Evolutionary conservation across 2,329 filamentous ascomycete genomes (phyloP).

Genomic region (Emmonsiellopsis sp.): DNA sequence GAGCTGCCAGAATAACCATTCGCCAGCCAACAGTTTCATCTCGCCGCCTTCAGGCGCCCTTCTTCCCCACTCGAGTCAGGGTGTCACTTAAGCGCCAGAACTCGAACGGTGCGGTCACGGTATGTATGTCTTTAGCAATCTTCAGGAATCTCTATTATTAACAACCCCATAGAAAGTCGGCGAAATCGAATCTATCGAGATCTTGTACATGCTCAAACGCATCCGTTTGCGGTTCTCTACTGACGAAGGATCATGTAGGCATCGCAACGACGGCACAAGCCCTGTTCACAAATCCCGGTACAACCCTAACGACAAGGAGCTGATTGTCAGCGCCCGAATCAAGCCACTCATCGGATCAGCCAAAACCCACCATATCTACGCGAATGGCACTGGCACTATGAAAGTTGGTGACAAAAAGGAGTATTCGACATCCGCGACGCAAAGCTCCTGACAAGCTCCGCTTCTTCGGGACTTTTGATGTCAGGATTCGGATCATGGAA

Average conservation of each 20-base stretch:
- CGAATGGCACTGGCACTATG: conserved; percentile 6
- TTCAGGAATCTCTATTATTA: background rate
- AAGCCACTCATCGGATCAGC: conserved; percentile 4
- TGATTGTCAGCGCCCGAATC: background rate
- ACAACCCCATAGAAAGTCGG: background rate
- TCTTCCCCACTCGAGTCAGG: too few relatives aligned
- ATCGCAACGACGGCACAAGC: conserved; percentile 2
- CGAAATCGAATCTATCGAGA: background rate
- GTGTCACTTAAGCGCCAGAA: too few relatives aligned
- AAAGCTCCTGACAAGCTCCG: background rate
- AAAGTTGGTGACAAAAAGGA: conserved; percentile 3
- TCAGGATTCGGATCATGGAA: background rate
- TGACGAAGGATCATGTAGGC: background rate
- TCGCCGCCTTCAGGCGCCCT: too few relatives aligned
- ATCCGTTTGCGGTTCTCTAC: background rate
- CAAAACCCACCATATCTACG: conserved; percentile 6
- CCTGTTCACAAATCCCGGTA: background rate
- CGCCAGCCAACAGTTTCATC: too few relatives aligned
- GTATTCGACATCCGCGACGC: conserved; percentile 7
- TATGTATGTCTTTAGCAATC: background rate
- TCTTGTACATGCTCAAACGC: background rate
- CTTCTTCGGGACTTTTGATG: background rate
- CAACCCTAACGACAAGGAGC: background rate
- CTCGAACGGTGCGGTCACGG: background rate
- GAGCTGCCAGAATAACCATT: too few relatives aligned